Conservation (phyloP, 441 rosid species). For the Dalechampia spathulata region DNA sequence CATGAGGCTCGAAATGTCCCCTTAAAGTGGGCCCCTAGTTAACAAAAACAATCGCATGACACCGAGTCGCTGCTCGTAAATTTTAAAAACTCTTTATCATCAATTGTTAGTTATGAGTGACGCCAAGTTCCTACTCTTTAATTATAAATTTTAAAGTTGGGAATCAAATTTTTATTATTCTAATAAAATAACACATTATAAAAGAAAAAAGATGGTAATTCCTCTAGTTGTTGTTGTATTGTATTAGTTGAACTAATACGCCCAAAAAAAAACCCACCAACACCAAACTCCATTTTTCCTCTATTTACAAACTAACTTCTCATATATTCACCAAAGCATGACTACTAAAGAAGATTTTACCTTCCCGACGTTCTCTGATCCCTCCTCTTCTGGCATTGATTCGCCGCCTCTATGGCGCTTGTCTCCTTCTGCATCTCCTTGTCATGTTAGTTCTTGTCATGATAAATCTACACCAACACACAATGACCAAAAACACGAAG, state of each 20-base stretch:
- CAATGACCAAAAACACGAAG: background rate
- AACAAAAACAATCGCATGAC: too few relatives aligned
- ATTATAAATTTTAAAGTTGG: too few relatives aligned
- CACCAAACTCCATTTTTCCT: slow-evolving; percentile 15
- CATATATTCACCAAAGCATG: slow-evolving; percentile 16
- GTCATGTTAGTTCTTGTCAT: background rate
- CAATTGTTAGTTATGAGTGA: too few relatives aligned
- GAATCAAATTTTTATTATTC: too few relatives aligned
- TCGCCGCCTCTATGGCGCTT: slow-evolving; percentile 69
- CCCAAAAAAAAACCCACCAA: slow-evolving; percentile 15
- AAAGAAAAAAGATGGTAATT: too few relatives aligned
- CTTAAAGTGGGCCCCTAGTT: too few relatives aligned
- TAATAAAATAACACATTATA: too few relatives aligned
- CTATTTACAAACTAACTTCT: slow-evolving; percentile 2
- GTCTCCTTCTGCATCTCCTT: slow-evolving; percentile 31
- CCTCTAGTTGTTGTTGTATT: too few relatives aligned
- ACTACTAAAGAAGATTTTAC: slow-evolving; percentile 48
- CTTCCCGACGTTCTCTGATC: slow-evolving; percentile 40
- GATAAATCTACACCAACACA: background rate
- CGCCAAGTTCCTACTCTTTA: too few relatives aligned
- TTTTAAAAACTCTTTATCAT: too few relatives aligned
- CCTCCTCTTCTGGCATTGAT: slow-evolving; percentile 27
- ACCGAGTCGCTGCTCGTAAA: too few relatives aligned
- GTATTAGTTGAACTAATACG: slow-evolving; percentile 38
- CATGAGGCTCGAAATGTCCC: too few relatives aligned